Evolutionary conservation across 1,284 basidiomycete species (phyloP), one percentile per base, ranked within the genome.

Genomic region (Tylopilus orsonianus): DNA sequence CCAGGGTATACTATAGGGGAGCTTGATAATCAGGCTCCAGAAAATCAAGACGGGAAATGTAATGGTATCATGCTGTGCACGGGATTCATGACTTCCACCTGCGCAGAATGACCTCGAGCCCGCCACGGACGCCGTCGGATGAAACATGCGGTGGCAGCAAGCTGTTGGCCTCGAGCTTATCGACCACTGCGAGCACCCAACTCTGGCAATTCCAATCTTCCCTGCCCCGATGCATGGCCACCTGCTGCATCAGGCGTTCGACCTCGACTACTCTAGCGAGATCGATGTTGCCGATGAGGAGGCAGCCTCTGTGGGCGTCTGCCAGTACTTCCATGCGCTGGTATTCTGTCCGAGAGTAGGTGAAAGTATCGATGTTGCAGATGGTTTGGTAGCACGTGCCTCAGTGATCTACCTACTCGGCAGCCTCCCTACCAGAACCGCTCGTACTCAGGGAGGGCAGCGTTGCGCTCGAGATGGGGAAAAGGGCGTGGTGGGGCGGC

Each of bases 191-290:
- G 23, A 62, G 58, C 6, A 68, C 64, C 64, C 66, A 67, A 34
- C 14, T 66, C 44, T 64, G 62, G 27, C 60, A 64, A 6, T 67
- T 67, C 66, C 66, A 64, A 35, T 66, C 60, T 50, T 65, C 62
- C 32, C 44, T 64, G 44, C 52, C 58, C 13, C 56, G 55, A 44
- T 57, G 53, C 12, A 66, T 40, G 41, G 19, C 23, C 2, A 67
- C 58, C 44, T 64, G 65, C 35, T 49, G 48, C 46, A 65, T 53
- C 39, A 67, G 36, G 14, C 5, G 33, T 43, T 61, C 53, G 4
- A 41, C 50, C 26, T 66, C 53, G 13, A 26, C 32, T n/a, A 41
- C 33, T 32, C 46, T 52, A 16, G 36, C 40, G 32, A 41, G 24
- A 32, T 59, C 52, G 14, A 68, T 53, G 27, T 62, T 41, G 12